phyloP scores from a whole-genome alignment of 2,329 filamentous ascomycete genomes.

The Leptographium lundbergii region DNA sequence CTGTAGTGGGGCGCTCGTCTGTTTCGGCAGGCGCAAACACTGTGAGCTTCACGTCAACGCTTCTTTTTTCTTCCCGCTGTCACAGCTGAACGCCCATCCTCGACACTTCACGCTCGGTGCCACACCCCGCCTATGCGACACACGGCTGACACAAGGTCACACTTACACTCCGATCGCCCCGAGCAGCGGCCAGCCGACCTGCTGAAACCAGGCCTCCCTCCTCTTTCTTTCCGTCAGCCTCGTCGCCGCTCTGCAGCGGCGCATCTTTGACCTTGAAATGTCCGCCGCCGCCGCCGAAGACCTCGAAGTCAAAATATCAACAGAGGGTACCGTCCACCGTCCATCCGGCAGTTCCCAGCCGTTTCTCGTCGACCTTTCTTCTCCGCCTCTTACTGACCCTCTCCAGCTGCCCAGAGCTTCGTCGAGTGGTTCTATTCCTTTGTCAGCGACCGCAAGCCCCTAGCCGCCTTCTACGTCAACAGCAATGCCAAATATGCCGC shows the following conservation, averaged over 20 bases:
- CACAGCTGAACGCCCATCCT: neutral
- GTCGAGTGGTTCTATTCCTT: slow-evolving; percentile 62
- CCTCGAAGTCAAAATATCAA: slow-evolving; percentile 30
- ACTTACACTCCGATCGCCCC: neutral
- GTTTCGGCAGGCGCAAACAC: neutral
- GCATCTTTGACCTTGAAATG: neutral
- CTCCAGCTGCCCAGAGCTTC: slow-evolving; percentile 56
- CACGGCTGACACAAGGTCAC: neutral
- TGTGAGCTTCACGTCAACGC: neutral
- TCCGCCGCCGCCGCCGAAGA: slow-evolving; percentile 17
- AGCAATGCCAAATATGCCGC: slow-evolving; percentile 36
- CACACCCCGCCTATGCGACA: neutral
- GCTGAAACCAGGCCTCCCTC: neutral
- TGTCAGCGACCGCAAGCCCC: slow-evolving; percentile 46
- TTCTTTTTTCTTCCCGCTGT: neutral
- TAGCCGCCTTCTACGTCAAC: slow-evolving; percentile 61
- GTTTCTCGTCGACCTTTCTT: neutral
- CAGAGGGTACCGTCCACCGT: slow-evolving; percentile 27
- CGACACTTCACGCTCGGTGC: neutral
- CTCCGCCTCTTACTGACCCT: neutral
- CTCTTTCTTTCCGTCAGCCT: neutral
- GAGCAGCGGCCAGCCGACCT: neutral
- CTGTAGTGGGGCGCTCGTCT: neutral
- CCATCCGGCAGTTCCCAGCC: neutral
- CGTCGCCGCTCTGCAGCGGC: neutral